Evolutionary conservation across 2,329 filamentous ascomycete species (phyloP), one percentile per base, ranked within the genome.

Genomic region (Trichophyton equinum): DNA sequence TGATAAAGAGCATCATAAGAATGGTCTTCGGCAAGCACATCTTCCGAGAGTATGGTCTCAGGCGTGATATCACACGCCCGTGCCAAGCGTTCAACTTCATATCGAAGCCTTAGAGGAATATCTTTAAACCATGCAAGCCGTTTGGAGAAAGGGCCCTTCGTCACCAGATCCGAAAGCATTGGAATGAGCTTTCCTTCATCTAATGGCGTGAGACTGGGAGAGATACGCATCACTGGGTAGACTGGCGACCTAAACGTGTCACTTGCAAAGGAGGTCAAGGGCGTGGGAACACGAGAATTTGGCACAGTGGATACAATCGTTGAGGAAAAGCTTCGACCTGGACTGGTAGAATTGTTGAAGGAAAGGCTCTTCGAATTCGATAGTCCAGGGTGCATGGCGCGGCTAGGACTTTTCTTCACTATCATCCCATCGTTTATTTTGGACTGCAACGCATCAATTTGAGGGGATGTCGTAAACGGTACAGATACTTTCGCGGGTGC

Each of bases 71-170:
- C 59, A 67, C 71, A 73, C 4, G 66, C 64, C 18, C 68, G 64
- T 22, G 67, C 69, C 42, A 74, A 67, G 30, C 73, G 67, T 58
- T 75, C 72, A 22, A 74, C 58, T 57, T 75, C 74, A 60, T 75
- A 76, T 15, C 73, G 67, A 60, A 70, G 70, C 4, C 72, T 67
- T 15, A 76, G 61, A 3, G 72, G 67, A 18, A 74, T 63, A 8
- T 63, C 68, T 3, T 59, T 61, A 0, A 68, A 64, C 18, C 71
- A 69, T 7, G 67, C 62, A 8, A 67, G 65, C 4, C 65, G 61
- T 15, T 65, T 61, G 1, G 70, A 69, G 60, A 77, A 77, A 0
- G 75, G 75, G 1, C 72, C 73, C n/a, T 67, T 61, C 0, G 64
- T 59, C 9, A 69, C 60, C 1, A 76, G 67, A 4, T 71, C 67